Base-by-base conservation (phyloP, 352 stramenopile species). In the Blastocystis sp. region DNA sequence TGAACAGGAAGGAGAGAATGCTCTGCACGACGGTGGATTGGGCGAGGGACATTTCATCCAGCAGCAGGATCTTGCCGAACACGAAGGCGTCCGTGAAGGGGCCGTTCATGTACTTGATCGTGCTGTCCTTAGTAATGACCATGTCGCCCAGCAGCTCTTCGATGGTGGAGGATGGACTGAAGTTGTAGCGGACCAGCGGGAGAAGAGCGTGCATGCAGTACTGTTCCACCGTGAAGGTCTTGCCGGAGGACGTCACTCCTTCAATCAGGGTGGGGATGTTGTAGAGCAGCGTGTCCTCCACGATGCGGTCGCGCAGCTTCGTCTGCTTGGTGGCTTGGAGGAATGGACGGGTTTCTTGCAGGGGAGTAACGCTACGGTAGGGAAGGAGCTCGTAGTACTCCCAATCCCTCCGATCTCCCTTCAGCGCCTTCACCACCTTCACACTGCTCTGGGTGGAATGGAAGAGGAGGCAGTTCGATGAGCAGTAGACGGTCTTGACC, bases 11-110 rank as follows among this genome's bases (percentile, higher is more conserved):
- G 19, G 28, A 67, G 17, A 67, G 21, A 17, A 76, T 21, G n/a
- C 28, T 76, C 65, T 76, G 43, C 0, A 76, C 28, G 43, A 76
- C 65, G 17, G 28, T 19, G 21, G 43, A 56, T 21, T 23, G 74
- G 3, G 53, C 14, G n/a, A 84, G 41, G 10, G 41, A 62, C 21
- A 84, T 79, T 84, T 17, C 74, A 1, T 84, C 74, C 1, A 84
- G 28, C 38, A 84, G 62, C 17, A 84, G n/a, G 14, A 80, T 41
- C 38, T 84, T 78, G n/a, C 74, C 74, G 28, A n/a, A 34, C 1
- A 84, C 14, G 9, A 84, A 84, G 0, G 74, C 74, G 45, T 84
- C 56, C 23, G 53, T 80, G 41, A 84, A 84, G 19, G 14, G 11
- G 19, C 74, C 74, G 19, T 84, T n/a, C 45, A 41, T 21, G 48